A percentile compares a stretch with the other conserved stretches of the same genome.
These are phyloP conservation scores for Candida nemodendra DNA, from an alignment of 805 yeast genomes.

Conservation along the genomic window DNA sequence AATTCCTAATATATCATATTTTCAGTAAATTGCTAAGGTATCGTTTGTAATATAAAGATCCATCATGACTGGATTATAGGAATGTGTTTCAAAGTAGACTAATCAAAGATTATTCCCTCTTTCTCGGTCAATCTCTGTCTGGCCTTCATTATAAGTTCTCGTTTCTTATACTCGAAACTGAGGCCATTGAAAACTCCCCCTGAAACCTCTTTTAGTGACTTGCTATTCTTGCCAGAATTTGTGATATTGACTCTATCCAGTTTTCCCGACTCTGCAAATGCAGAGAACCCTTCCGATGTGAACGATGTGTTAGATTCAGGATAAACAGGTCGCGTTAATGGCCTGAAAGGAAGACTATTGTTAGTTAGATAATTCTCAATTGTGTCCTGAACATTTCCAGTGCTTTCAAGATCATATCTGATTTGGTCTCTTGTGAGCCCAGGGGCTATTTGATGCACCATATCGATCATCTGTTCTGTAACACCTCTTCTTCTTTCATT, in stretches of 20 bases:
- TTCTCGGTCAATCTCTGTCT: conserved; percentile 48
- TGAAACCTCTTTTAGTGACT: not conserved
- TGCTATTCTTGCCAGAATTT: not conserved
- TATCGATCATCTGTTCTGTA: conserved; percentile 74
- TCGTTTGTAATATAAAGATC: no score
- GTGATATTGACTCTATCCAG: not conserved
- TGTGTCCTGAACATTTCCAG: conserved; percentile 81
- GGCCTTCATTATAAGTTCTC: conserved; percentile 60
- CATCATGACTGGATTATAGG: no score
- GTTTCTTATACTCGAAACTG: conserved; percentile 46
- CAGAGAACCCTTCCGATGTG: not conserved
- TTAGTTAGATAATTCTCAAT: conserved; percentile 66
- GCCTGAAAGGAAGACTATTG: conserved; percentile 49
- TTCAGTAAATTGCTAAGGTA: no score
- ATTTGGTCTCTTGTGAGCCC: conserved; percentile 67
- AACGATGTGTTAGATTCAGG: not conserved
- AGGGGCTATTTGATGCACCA: conserved; percentile 84
- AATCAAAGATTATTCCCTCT: conserved; percentile 16
- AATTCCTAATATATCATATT: no score
- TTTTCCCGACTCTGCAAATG: not conserved
- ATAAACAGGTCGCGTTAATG: conserved; percentile 8
- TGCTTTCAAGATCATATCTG: conserved; percentile 64
- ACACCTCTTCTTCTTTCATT: conserved; percentile 32
- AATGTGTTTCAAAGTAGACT: not conserved
- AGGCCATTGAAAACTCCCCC: conserved; percentile 40